Percentiles rank a stretch among this genome's conserved stretches.
Conservation (phyloP, 306 rosid genomes). For the Vigna trinervia region DNA sequence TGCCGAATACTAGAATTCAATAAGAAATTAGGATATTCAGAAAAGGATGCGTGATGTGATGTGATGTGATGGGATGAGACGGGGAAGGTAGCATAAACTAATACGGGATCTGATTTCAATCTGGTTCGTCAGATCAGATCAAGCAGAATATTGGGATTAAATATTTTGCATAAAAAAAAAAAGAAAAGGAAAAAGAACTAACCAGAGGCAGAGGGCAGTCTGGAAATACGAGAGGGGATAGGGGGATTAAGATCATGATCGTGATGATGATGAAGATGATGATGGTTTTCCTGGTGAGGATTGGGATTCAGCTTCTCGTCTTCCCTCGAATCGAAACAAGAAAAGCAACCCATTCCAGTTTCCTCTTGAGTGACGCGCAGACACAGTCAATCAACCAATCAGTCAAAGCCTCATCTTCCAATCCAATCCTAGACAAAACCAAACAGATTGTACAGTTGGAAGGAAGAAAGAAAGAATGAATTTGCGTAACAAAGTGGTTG, state of each 20-base stretch:
- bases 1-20: background rate
- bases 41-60: background rate
- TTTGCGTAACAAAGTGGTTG: background rate
- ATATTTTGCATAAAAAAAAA: background rate
- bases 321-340: constrained; percentile 94
- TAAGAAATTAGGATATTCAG: background rate
- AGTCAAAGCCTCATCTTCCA: constrained; percentile 22
- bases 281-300: constrained; percentile 60
- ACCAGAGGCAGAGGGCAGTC: constrained; percentile 78
- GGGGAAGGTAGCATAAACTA: background rate
- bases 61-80: background rate
- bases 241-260: constrained; percentile 12
- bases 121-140: constrained; percentile 54
- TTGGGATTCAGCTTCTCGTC: constrained; percentile 89
- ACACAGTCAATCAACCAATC: constrained; percentile 24
- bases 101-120: constrained; percentile 15
- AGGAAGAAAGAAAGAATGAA: background rate
- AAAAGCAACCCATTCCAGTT: constrained; percentile 76
- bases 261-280: constrained; percentile 52
- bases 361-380: background rate
- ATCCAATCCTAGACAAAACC: background rate
- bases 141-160: constrained; percentile 2
- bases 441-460: background rate
- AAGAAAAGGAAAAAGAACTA: constrained; percentile 34
- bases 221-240: constrained; percentile 56